Evolutionary conservation across 352 stramenopile genomes (phyloP).

Genomic region (Phytophthora constricta): DNA sequence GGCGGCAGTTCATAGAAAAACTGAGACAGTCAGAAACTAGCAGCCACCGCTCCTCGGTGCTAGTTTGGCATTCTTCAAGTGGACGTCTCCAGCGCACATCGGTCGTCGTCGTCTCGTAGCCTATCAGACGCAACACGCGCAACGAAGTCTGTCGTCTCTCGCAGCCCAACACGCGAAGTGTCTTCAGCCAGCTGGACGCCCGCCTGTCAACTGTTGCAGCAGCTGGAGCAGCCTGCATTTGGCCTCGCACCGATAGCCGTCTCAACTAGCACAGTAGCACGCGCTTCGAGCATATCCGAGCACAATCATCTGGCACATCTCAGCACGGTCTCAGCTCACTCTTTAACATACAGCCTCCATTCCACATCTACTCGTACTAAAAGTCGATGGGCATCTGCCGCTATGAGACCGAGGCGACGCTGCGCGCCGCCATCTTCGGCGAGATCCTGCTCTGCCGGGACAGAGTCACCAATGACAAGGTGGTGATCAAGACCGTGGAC

Average conservation of each 20-base stretch:
- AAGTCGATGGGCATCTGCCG: slow-evolving; percentile 33
- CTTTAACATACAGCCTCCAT: background rate
- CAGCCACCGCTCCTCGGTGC: background rate
- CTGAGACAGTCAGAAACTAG: background rate
- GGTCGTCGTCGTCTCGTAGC: background rate
- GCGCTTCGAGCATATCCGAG: no score
- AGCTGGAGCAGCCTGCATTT: background rate
- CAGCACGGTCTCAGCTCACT: slow-evolving; percentile 15
- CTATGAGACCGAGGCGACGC: slow-evolving; percentile 52
- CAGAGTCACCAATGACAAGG: slow-evolving; percentile 54
- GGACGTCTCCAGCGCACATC: background rate
- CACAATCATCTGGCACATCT: slow-evolving; percentile 11
- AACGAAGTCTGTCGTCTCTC: no score
- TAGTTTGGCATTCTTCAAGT: slow-evolving; percentile 1
- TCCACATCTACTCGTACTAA: background rate
- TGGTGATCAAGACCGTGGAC: slow-evolving; percentile 80
- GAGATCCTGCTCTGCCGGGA: slow-evolving; percentile 74
- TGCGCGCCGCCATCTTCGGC: slow-evolving; percentile 71
- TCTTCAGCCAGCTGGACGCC: background rate
- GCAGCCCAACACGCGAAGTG: background rate
- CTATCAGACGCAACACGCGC: no score
- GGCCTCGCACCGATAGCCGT: background rate
- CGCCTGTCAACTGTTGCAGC: background rate
- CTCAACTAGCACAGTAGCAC: slow-evolving; percentile 27
- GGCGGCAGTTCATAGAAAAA: no score